Evolutionary conservation across 2,329 filamentous ascomycete species (phyloP).

Genomic region (Aspergillus sp.): DNA sequence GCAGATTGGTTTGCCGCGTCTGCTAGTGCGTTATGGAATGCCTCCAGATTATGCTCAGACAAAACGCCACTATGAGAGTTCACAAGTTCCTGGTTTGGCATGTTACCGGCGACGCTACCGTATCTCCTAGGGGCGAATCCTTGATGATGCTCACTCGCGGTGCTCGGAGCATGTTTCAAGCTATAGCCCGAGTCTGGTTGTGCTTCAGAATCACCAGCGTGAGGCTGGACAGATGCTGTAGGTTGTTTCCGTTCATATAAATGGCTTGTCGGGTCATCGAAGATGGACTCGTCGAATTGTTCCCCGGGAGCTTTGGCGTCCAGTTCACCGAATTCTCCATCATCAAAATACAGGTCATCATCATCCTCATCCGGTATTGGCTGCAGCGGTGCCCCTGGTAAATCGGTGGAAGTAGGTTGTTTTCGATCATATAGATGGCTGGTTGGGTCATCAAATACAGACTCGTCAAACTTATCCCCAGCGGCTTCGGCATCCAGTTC

Average conservation of each 20-base stretch:
- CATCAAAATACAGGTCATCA: slow-evolving; percentile 50
- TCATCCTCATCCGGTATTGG: slow-evolving; percentile 33
- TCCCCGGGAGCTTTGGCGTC: slow-evolving; percentile 30
- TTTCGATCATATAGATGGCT: slow-evolving; percentile 45
- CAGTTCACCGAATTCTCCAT: slow-evolving; percentile 47
- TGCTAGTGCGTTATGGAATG: slow-evolving; percentile 81
- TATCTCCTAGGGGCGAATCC: slow-evolving; percentile 20
- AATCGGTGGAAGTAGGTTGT: slow-evolving; percentile 10
- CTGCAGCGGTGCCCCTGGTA: slow-evolving; percentile 2
- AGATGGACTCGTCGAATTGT: slow-evolving; percentile 48
- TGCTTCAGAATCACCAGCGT: slow-evolving; percentile 10
- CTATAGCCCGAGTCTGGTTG: slow-evolving; percentile 15
- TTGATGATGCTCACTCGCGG: slow-evolving; percentile 34
- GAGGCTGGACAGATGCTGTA: slow-evolving; percentile 14
- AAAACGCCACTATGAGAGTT: slow-evolving; percentile 38
- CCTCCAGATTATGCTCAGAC: slow-evolving; percentile 61
- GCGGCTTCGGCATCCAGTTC: slow-evolving; percentile 36
- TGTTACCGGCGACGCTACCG: slow-evolving; percentile 25
- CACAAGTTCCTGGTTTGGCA: slow-evolving; percentile 35
- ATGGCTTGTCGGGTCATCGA: slow-evolving; percentile 48
- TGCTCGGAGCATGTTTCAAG: slow-evolving; percentile 36
- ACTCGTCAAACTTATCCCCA: slow-evolving; percentile 46
- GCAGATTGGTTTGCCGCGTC: slow-evolving; percentile 77
- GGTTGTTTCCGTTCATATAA: slow-evolving; percentile 41
- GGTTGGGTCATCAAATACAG: slow-evolving; percentile 49